These are phyloP conservation scores for Hyphopichia homilentoma DNA, from an alignment of 805 yeast species.

Conservation along the genomic window DNA sequence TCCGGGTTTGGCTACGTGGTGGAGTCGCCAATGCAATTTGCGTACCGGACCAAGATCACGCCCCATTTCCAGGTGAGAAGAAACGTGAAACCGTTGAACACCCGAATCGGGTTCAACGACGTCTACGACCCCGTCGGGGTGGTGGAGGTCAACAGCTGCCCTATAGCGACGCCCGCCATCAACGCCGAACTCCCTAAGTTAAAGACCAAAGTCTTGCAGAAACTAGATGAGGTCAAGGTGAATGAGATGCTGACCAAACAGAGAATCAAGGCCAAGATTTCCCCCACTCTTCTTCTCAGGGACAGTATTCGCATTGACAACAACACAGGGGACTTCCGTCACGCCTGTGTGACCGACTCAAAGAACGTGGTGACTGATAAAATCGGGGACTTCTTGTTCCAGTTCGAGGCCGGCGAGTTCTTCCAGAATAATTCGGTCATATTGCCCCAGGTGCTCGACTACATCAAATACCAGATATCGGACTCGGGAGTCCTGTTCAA, in stretches of 20 bases:
- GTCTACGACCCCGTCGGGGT: slow-evolving; percentile 16
- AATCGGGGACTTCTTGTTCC: slow-evolving; percentile 32
- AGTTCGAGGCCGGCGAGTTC: slow-evolving; percentile 36
- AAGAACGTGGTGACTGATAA: slow-evolving; percentile 30
- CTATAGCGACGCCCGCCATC: slow-evolving; percentile 30
- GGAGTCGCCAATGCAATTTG: slow-evolving; percentile 35
- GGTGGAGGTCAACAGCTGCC: slow-evolving; percentile 34
- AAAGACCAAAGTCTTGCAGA: slow-evolving; percentile 8
- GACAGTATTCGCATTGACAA: slow-evolving; percentile 28
- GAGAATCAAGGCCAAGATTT: background rate
- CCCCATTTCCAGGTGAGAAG: slow-evolving; percentile 30
- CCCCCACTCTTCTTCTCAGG: slow-evolving; percentile 23
- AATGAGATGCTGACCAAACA: background rate
- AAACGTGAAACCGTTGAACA: slow-evolving; percentile 3
- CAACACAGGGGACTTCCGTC: slow-evolving; percentile 24
- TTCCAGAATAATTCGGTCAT: slow-evolving; percentile 39
- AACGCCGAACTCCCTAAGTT: slow-evolving; percentile 20
- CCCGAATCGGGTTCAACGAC: slow-evolving; percentile 30
- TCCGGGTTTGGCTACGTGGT: slow-evolving; percentile 21
- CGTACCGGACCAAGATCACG: slow-evolving; percentile 39
- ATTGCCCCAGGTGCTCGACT: slow-evolving; percentile 31
- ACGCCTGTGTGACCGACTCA: slow-evolving; percentile 22
- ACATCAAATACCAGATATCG: slow-evolving; percentile 19
- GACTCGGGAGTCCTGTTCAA: slow-evolving; percentile 9
- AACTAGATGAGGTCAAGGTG: background rate